Evolutionary conservation across 352 stramenopile genomes (phyloP), one percentile per base, ranked within the genome.

Genomic region (Phytophthora palmivora): DNA sequence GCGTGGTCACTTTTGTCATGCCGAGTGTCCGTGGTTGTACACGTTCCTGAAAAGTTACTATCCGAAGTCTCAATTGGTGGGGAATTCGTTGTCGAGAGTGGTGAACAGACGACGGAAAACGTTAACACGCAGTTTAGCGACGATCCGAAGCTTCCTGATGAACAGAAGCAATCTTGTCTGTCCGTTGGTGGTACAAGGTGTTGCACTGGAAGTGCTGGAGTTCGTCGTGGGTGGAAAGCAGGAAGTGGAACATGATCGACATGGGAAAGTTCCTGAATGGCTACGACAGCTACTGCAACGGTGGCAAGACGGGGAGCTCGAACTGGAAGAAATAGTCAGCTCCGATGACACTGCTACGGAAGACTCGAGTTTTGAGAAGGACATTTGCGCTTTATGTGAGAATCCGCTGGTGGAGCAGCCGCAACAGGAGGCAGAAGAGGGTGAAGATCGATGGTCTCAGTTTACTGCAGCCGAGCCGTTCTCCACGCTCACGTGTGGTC

Each of bases 1-100:
- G 32, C 67, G 58, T 5, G 74, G 75, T 18, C 78, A 84, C 49
- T 84, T 83, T 51, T 84, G 74, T 38, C 43, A 75, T 28, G 78
- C 74, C 4, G 78, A 81, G 52, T 87, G 74, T 47, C 74, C 74
- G 56, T 82, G 67, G 69, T 45, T 87, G 19, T 81, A 69, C 60
- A 72, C 70, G 30, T 84, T 84, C 51, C 47, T 87, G 37, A 82
- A 69, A 36, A 78, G 67, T 43, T 79, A 81, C 28, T 85, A 71
- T 43, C 73, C 76, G 7, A 81, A 77, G 56, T 66, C 66, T 22
- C 60, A 67, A n/a, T 38, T 84, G 22, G 56, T 84, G 21, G 59
- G 61, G 6, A 51, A 32, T 36, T 67, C 70, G 18, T 22, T 66
- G 30, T 58, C 67, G 12, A 67, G 67, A 41, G 65, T 79, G 24